These are phyloP conservation scores for Rhinocladiella mackenziei DNA, from an alignment of 2,329 filamentous ascomycete species.

Conservation along the genomic window DNA sequence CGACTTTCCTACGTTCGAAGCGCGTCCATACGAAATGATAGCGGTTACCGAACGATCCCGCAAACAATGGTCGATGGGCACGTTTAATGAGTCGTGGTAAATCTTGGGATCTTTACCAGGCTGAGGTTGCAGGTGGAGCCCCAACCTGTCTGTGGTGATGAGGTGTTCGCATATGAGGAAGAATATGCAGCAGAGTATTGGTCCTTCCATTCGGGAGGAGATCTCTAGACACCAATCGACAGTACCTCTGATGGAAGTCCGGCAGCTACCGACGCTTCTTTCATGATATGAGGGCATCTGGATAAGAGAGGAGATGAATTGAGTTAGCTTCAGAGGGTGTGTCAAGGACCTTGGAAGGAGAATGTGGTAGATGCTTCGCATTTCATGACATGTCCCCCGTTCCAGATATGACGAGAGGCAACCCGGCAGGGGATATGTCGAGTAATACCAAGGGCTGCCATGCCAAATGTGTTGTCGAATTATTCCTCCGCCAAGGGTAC, in stretches of 20 bases:
- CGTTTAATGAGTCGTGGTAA: slow-evolving; percentile 17
- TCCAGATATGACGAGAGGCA: too few species aligned
- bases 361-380: neutral
- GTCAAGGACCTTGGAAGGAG: neutral
- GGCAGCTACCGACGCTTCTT: neutral
- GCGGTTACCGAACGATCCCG: slow-evolving; percentile 17
- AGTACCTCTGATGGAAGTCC: slow-evolving; percentile 1
- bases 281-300: slow-evolving; percentile 12
- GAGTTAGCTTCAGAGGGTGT: neutral
- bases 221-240: slow-evolving; percentile 17
- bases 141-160: slow-evolving; percentile 36
- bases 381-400: too few species aligned
- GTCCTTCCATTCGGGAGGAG: slow-evolving; percentile 33
- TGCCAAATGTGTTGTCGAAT: too few species aligned
- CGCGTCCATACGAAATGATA: slow-evolving; percentile 19
- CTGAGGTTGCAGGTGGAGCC: slow-evolving; percentile 38
- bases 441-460: too few species aligned
- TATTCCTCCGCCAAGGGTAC: too few species aligned
- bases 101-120: slow-evolving; percentile 40
- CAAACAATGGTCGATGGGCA: slow-evolving; percentile 12
- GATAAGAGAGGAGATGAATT: slow-evolving; percentile 1
- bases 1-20: slow-evolving; percentile 27
- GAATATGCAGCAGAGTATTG: slow-evolving; percentile 44
- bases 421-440: too few species aligned
- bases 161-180: slow-evolving; percentile 32